Evolutionary conservation across 2,329 filamentous ascomycete genomes (phyloP), one percentile per base, ranked within the genome.

Genomic region (Fusarium coicis): DNA sequence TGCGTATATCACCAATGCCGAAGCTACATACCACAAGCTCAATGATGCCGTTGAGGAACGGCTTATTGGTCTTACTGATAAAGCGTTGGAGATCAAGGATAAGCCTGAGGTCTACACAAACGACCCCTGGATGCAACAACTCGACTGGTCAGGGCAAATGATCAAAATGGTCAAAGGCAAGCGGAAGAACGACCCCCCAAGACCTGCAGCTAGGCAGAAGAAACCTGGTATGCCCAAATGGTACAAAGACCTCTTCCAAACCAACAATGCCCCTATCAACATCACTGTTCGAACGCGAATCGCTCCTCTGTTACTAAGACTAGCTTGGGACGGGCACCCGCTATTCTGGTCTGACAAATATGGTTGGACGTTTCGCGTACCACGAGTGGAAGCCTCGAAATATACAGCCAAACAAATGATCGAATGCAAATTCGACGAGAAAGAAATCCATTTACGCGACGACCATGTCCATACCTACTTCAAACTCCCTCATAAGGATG

Each of bases 401-500:
- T 97, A 96, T 78, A 85, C 86, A 10, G 86, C 90, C 47, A 92
- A 93, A 76, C 91, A 93, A 50, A 90, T 97, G 84, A 86, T 90
- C 21, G 85, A 88, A 66, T 95, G 95, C 76, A 90, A 93, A 72
- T 93, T 97, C 86, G 92, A 95, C 58, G 95, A 97, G 76, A 87
- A 92, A 56, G 91, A 93, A 36, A 79, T 78, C 15, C 63, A 84
- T 73, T 83, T 98, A 28, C 87, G 90, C 37, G 88, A 93, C 68
- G 95, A 98, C 79, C 80, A 74, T 9, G 81, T 84, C 5, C 87
- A 93, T 70, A 82, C 87, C 10, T 99, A 97, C 81, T 97, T 96
- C 84, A 99, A 98, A 80, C 87, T 99, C 9, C 96, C 97, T 2
- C 96, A 99, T 83, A 98, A 98, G 77, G 95, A 98, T 80, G 96